phyloP scores from a whole-genome alignment of 2,329 filamentous ascomycete genomes.

The Plectosphaerella plurivora region DNA sequence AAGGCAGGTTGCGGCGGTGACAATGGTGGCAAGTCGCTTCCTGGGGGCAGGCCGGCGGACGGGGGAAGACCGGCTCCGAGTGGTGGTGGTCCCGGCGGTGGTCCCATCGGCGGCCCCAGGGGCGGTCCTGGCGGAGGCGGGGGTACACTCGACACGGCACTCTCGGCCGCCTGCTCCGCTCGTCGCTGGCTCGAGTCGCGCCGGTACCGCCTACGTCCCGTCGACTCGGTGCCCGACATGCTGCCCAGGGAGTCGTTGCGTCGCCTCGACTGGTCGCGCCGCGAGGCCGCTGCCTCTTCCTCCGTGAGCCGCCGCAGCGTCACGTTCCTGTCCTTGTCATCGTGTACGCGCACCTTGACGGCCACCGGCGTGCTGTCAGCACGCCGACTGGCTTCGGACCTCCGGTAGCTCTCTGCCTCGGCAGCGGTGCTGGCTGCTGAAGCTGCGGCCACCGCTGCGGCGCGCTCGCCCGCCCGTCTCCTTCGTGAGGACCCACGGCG shows the following conservation, averaged over 20 bases:
- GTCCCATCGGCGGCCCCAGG: too few species aligned
- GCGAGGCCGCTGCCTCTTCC: slow-evolving; percentile 46
- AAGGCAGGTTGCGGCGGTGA: slow-evolving; percentile 54
- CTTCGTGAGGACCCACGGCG: slow-evolving; percentile 41
- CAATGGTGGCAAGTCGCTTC: slow-evolving; percentile 34
- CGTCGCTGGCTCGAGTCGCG: slow-evolving; percentile 45
- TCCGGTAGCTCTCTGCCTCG: slow-evolving; percentile 35
- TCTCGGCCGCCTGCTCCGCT: slow-evolving; percentile 42
- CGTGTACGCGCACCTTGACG: slow-evolving; percentile 56
- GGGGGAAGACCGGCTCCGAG: too few species aligned
- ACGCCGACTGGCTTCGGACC: slow-evolving; percentile 29
- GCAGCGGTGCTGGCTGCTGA: slow-evolving; percentile 43
- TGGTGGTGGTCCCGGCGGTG: too few species aligned
- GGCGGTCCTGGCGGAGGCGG: too few species aligned
- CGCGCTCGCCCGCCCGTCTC: slow-evolving; percentile 37
- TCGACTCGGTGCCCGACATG: slow-evolving; percentile 51
- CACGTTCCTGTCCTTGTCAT: slow-evolving; percentile 56
- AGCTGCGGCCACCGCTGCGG: slow-evolving; percentile 42
- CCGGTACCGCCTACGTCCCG: slow-evolving; percentile 47
- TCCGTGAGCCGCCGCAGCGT: slow-evolving; percentile 59
- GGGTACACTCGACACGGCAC: slow-evolving; percentile 2
- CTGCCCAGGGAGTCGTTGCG: slow-evolving; percentile 51
- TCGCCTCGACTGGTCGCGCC: slow-evolving; percentile 30
- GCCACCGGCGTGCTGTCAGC: slow-evolving; percentile 45
- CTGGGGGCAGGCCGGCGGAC: too few species aligned